phyloP scores from a whole-genome alignment of 345 rosid genomes.

The Eucalyptus guilfoylei region DNA sequence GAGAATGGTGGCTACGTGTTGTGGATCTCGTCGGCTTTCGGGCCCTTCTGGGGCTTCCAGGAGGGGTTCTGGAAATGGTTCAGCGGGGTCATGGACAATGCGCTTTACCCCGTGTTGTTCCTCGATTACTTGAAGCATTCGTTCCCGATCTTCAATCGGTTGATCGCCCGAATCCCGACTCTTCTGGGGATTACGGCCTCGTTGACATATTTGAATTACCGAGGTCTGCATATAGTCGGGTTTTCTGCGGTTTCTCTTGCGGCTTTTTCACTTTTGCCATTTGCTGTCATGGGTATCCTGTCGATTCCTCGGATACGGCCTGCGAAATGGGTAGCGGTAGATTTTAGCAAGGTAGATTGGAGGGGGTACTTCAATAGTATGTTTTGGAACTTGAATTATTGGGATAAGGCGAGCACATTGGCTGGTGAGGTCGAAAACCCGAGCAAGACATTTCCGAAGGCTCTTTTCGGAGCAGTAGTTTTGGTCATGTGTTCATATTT shows the following conservation, averaged over 20 bases:
- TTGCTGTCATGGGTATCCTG: slow-evolving; percentile 57
- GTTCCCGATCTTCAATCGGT: slow-evolving; percentile 44
- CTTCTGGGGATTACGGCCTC: slow-evolving; percentile 61
- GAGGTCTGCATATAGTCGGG: slow-evolving; percentile 84
- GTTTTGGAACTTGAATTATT: slow-evolving; percentile 96
- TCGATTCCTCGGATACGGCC: slow-evolving; percentile 63
- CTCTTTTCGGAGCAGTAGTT: slow-evolving; percentile 64
- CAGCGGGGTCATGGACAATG: slow-evolving; percentile 97
- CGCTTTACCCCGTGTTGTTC: slow-evolving; percentile 78
- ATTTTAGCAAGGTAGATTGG: slow-evolving; percentile 61
- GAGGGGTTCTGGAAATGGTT: slow-evolving; percentile 98
- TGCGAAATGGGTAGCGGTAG: slow-evolving; percentile 57
- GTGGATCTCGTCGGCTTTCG: slow-evolving; percentile 92
- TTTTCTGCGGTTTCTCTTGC: slow-evolving; percentile 65
- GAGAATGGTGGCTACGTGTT: slow-evolving; percentile 86
- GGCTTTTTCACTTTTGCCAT: slow-evolving; percentile 66
- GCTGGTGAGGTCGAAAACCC: slow-evolving; percentile 87
- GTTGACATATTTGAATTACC: slow-evolving; percentile 73
- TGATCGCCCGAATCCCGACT: slow-evolving; percentile 68
- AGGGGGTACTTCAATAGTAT: slow-evolving; percentile 79
- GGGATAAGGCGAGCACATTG: slow-evolving; percentile 97
- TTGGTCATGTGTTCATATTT: slow-evolving; percentile 71
- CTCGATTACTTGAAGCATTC: slow-evolving; percentile 90
- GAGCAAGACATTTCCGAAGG: slow-evolving; percentile 81
- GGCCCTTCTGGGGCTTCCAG: slow-evolving; percentile 91